These are phyloP conservation scores for Stropharia rugosoannulata DNA, from an alignment of 768 basidiomycete species.

Conservation along the genomic window DNA sequence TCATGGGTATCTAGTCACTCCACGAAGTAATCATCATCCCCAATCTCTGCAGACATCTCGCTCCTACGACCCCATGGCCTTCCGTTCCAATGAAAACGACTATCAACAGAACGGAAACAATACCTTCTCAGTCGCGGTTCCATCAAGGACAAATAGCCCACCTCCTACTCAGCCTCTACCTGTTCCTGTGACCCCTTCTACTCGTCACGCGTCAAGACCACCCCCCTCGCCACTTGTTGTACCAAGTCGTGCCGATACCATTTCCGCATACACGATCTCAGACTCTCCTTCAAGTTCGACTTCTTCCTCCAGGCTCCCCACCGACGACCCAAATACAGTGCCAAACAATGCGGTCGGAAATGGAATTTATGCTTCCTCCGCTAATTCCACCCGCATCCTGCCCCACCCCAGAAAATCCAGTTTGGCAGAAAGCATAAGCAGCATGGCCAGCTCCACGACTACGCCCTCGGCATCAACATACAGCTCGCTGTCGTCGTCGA, in stretches of 20 bases:
- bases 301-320: conserved; percentile 17
- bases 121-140: conserved; percentile 7
- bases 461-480: conserved; percentile 7
- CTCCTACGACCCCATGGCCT: conserved; percentile 38
- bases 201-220: conserved; percentile 27
- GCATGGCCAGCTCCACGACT: conserved; percentile 20
- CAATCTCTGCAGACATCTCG: conserved; percentile 36
- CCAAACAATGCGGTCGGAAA: conserved; percentile 18
- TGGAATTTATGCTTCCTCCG: conserved; percentile 14
- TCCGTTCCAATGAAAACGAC: conserved; percentile 21
- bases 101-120: conserved; percentile 21
- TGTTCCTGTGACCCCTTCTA: conserved; percentile 21
- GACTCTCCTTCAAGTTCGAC: conserved; percentile 31
- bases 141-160: conserved; percentile 13
- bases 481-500: conserved; percentile 17
- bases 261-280: conserved; percentile 28
- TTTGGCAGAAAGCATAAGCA: conserved; percentile 34
- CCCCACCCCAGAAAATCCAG: conserved; percentile 35
- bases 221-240: conserved; percentile 39
- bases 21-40: conserved; percentile 25
- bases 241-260: conserved; percentile 34
- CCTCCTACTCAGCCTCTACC: conserved; percentile 22
- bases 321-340: conserved; percentile 17
- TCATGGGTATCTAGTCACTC: conserved; percentile 22
- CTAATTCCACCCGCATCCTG: conserved; percentile 11